phyloP scores from a whole-genome alignment of 2,329 filamentous ascomycete species.

The Colletotrichum sp. region DNA sequence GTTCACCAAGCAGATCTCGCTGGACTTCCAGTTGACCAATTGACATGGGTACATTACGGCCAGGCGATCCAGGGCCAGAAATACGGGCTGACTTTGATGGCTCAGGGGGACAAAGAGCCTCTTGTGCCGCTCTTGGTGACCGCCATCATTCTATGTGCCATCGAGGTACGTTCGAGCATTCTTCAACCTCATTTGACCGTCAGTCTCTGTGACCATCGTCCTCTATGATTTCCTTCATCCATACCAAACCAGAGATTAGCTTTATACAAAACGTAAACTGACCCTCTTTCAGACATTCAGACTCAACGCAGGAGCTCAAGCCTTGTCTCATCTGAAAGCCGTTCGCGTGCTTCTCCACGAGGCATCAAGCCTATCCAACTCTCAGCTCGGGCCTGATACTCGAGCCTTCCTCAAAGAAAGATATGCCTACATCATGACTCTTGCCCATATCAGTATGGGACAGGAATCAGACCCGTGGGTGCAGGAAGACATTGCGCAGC shows the following conservation, averaged over 20 bases:
- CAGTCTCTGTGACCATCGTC: no score
- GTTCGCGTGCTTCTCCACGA: neutral
- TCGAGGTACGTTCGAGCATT: neutral
- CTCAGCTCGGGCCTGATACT: neutral
- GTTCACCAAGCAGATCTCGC: neutral
- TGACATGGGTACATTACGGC: neutral
- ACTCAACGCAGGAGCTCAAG: neutral
- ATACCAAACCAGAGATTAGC: neutral
- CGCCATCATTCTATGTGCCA: neutral
- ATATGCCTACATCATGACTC: neutral
- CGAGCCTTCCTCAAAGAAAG: neutral
- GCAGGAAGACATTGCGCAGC: neutral
- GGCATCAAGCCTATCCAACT: neutral
- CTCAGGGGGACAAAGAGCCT: neutral
- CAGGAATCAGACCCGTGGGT: neutral
- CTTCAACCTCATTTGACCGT: neutral
- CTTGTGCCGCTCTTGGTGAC: neutral
- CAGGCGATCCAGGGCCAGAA: neutral
- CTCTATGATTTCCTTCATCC: neutral
- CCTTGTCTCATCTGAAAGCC: neutral
- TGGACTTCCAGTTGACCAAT: neutral
- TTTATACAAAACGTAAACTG: neutral
- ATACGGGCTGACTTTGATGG: neutral
- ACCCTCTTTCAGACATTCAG: neutral
- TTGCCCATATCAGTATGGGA: neutral